phyloP scores from a whole-genome alignment of 768 basidiomycete species.

The Pisolithus sp. region DNA sequence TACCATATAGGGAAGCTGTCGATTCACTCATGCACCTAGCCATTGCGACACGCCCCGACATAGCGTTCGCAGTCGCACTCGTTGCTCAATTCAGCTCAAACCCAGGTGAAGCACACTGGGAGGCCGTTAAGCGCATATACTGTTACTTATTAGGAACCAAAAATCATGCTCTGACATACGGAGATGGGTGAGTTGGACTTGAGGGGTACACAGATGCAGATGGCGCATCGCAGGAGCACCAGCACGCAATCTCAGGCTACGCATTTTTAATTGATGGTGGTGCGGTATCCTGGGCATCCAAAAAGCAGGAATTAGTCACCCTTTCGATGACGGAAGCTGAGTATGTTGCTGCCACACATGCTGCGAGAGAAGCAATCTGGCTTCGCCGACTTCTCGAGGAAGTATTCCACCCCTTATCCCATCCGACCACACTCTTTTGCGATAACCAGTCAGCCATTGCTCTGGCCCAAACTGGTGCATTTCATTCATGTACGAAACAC shows the following conservation, averaged over 20 bases:
- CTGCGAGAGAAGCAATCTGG: neutral
- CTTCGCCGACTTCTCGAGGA: neutral
- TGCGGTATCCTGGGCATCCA: conserved; percentile 31
- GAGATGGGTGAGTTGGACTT: neutral
- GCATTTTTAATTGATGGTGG: conserved; percentile 27
- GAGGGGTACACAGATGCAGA: neutral
- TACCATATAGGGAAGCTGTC: conserved; percentile 19
- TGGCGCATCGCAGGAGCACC: conserved; percentile 4
- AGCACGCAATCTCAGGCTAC: conserved; percentile 32
- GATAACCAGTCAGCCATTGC: conserved; percentile 12
- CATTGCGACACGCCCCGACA: conserved; percentile 19
- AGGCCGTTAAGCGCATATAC: conserved; percentile 16
- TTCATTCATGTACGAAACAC: conserved; percentile 37
- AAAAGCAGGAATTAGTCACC: conserved; percentile 30
- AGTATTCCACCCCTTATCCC: neutral
- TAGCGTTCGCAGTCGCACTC: conserved; percentile 11
- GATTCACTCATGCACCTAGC: conserved; percentile 27
- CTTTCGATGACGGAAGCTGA: conserved; percentile 15
- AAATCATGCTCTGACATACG: conserved; percentile 7
- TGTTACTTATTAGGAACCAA: conserved; percentile 19
- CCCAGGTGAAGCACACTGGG: conserved; percentile 18
- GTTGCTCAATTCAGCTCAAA: conserved; percentile 19
- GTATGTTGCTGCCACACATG: neutral
- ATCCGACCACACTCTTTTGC: neutral
- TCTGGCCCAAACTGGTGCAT: conserved; percentile 21